Evolutionary conservation across 2,329 filamentous ascomycete genomes (phyloP), one percentile per base, ranked within the genome.

Genomic region (Juglanconis juglandina): DNA sequence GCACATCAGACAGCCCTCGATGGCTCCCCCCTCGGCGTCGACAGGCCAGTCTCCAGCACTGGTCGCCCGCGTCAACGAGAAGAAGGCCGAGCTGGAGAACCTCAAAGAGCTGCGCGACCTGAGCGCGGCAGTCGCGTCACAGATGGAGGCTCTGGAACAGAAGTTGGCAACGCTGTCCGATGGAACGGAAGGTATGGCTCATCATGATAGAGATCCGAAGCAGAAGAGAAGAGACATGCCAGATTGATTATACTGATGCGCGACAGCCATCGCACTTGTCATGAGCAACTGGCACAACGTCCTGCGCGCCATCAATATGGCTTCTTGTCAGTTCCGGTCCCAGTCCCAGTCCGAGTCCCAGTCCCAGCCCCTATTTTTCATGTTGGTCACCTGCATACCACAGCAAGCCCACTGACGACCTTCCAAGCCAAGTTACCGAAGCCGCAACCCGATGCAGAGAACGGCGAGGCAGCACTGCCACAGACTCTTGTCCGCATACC

Each of bases 211-310:
- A n/a, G 24, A 24, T 10, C 11, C 53, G 48, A 24, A 32, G 32
- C 46, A 11, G 37, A 34, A 50, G 41, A 49, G 41, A 62, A 24
- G 14, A 24, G 32, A 32, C 52, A 42, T 44, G 51, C 50, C 17
- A 41, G 53, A 11, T 62, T 63, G 53, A 11, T 62, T 63, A 64
- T 63, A 68, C 61, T 58, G 46, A 62, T 58, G 55, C 42, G 53
- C 51, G 56, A 58, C 71, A 92, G 90, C 89, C 62, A 91, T 96
- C 68, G 91, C 91, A 44, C 84, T 88, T n/a, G 91, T 96, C 30
- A 79, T 96, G 71, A 85, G 88, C 56, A 96, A 95, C 72, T 96
- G 91, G 91, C 89, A 93, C 73, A 93, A 91, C 68, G 91, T 96
- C 65, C 81, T 96, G 62, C 82, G 89, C 65, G 90, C 90, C 47